Evolutionary conservation across 257 asterid species (phyloP).

Genomic region (Nicotiana sylvestris): DNA sequence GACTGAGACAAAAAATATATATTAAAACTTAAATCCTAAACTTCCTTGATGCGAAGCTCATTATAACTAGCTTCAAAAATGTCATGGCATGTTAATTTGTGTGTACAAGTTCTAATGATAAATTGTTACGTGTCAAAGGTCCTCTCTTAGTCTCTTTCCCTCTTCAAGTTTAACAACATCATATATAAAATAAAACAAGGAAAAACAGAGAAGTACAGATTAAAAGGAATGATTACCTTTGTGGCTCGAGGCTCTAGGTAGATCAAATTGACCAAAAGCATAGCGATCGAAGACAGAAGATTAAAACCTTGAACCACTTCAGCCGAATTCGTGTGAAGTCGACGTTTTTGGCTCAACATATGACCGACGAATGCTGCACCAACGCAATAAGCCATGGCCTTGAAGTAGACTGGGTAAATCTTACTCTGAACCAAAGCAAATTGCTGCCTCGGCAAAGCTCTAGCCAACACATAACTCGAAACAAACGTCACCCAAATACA

Average conservation of each 20-base stretch:
- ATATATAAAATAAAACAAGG: no score
- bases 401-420: constrained; percentile 71
- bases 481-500: constrained; percentile 68
- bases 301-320: constrained; percentile 35
- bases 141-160: no score
- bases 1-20: no score
- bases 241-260: constrained; percentile 71
- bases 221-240: constrained; percentile 34
- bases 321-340: background rate
- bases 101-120: no score
- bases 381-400: constrained; percentile 55
- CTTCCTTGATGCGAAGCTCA: no score
- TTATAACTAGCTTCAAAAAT: no score
- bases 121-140: no score
- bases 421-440: constrained; percentile 66
- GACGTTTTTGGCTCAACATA: constrained; percentile 28
- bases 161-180: no score
- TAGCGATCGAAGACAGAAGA: constrained; percentile 40
- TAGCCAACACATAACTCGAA: constrained; percentile 62
- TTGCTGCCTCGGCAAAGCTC: constrained; percentile 63
- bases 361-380: constrained; percentile 56
- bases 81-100: no score
- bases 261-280: constrained; percentile 44
- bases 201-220: background rate
- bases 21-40: no score